Evolutionary conservation across 768 basidiomycete genomes (phyloP), one percentile per base, ranked within the genome.

Genomic region (Boletus vinaceobasis): DNA sequence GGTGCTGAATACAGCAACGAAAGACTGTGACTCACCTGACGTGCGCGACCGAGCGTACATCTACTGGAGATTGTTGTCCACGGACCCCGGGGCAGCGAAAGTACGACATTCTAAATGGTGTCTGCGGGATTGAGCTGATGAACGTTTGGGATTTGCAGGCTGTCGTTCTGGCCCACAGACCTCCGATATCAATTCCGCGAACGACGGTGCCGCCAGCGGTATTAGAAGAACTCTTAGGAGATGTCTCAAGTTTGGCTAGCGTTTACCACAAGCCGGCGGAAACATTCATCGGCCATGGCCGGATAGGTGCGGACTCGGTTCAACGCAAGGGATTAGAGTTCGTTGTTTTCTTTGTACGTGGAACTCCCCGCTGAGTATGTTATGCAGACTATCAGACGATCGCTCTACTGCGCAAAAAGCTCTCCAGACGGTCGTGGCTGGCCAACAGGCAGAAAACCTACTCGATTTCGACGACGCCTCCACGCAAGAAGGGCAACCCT

Each of bases 261-360:
- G 93, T 96, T 2, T 99, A 99, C 68, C 97, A 99, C 75, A 98
- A 97, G 71, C 97, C 97, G 0, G 86, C 86, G 35, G 91, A 93
- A 68, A 98, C 97, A 0, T 99, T 99, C 65, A 84, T 99, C 52
- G 97, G 96, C 0, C 85, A 85, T 60, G 96, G 97, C 8, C 80
- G 95, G 45, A 78, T 98, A 53, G 88, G 93, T 8, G 90, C 85
- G 0, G 92, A 94, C 61, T 77, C 88, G 7, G 77, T 95, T 61
- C 82, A 84, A 59, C 77, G 79, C 62, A 86, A 79, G 71, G 82
- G 76, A 52, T 62, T 71, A 51, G 86, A 86, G 85, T 87, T 55
- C 36, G 85, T 75, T 1, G 29, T 53, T 45, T 48, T 46, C 53
- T 49, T 32, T 36, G 23, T 21, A 17, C 31, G 39, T 45, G 53